Conservation (phyloP, 768 basidiomycete genomes). For the Glaciozyma antarctica region DNA sequence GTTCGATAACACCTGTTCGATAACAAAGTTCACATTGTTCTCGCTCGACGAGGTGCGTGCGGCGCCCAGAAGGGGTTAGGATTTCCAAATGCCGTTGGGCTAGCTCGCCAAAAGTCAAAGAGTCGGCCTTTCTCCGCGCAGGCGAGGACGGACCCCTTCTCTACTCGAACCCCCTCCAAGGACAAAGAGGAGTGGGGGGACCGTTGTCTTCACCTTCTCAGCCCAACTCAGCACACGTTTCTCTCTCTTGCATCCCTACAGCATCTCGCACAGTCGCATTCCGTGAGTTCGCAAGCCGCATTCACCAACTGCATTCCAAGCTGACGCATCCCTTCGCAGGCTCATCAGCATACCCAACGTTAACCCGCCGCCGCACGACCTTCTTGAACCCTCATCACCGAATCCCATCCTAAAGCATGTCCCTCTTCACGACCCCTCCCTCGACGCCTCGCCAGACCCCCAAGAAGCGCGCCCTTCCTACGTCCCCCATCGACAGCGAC, state of each 20-base stretch:
- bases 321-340: not conserved
- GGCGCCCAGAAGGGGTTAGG: no score
- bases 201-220: not conserved
- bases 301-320: not conserved
- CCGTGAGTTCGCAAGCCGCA: not conserved
- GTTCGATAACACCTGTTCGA: no score
- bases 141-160: not conserved
- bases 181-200: not conserved
- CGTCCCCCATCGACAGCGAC: not conserved
- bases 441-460: not conserved
- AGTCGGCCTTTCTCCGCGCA: not conserved
- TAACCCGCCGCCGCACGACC: not conserved
- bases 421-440: not conserved
- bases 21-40: not conserved
- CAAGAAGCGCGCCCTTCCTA: slow-evolving; percentile 4
- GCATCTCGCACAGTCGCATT: not conserved
- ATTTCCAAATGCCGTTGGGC: no score
- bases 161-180: not conserved
- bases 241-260: not conserved
- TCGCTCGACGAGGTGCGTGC: not conserved
- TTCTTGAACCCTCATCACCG: not conserved
- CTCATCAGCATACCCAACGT: not conserved
- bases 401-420: not conserved
- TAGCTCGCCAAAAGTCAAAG: no score
- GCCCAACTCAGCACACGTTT: not conserved